A percentile compares a stretch with the other conserved stretches of the same genome.
Conservation (phyloP, 2,329 filamentous ascomycete genomes). For the Madurella fahalii region DNA sequence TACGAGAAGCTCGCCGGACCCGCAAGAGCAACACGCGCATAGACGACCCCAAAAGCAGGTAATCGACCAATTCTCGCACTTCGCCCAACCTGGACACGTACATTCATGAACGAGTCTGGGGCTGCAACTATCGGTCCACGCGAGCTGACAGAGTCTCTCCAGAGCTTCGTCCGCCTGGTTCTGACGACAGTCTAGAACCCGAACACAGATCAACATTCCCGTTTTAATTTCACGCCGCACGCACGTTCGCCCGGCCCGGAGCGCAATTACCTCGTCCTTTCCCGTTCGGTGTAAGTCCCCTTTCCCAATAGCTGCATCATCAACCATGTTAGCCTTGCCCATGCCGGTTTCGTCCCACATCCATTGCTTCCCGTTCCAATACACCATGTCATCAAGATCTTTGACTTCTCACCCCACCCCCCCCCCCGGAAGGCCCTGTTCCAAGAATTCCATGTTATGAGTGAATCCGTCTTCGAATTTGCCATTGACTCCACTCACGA, state of each 20-base stretch:
- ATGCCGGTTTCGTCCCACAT: conserved; percentile 24
- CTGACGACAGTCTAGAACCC: conserved; percentile 10
- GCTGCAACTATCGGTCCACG: not conserved
- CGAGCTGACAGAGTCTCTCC: not conserved
- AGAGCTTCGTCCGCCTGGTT: not conserved
- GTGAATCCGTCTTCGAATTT: conserved; percentile 20
- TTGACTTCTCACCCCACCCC: conserved; percentile 21
- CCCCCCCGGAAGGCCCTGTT: conserved; percentile 10
- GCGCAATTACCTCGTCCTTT: not conserved
- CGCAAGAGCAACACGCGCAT: no score
- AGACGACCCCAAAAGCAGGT: no score
- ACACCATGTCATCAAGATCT: conserved; percentile 29
- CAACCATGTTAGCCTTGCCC: conserved; percentile 11
- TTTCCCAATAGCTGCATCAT: conserved; percentile 15
- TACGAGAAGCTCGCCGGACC: no score
- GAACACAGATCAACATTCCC: conserved; percentile 1
- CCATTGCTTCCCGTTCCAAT: conserved; percentile 16
- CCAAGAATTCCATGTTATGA: conserved; percentile 26
- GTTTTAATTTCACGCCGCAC: conserved; percentile 12
- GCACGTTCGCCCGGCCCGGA: no score
- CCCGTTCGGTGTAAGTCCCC: conserved; percentile 14
- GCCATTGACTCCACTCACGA: conserved; percentile 23
- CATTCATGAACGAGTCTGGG: no score
- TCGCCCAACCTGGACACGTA: no score
- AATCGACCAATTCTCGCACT: no score